phyloP scores from a whole-genome alignment of 2,329 filamentous ascomycete genomes.

The Colletotrichum lindemuthianum region DNA sequence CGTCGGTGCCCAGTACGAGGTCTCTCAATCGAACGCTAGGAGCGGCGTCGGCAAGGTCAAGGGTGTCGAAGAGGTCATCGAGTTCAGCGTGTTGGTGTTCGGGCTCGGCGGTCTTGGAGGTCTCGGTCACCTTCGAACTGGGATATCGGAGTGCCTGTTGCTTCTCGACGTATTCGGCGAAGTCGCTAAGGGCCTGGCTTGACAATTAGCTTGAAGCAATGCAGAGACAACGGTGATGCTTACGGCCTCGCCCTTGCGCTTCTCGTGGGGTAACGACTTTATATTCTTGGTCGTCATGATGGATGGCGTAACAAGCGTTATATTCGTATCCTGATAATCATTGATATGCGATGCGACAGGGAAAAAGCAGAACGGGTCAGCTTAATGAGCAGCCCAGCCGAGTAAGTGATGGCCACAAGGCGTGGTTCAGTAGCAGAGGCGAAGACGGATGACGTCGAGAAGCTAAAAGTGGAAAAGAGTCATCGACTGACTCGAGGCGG shows the following conservation, averaged over 20 bases:
- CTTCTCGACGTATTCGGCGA: constrained; percentile 96
- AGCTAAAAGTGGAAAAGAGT: constrained; percentile 17
- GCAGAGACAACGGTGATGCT: constrained; percentile 36
- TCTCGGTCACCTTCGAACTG: constrained; percentile 44
- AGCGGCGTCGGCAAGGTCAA: constrained; percentile 77
- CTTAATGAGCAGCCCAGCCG: no score
- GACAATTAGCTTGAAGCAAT: not conserved
- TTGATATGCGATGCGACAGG: constrained; percentile 32
- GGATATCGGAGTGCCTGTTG: constrained; percentile 82
- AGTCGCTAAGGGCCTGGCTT: constrained; percentile 83
- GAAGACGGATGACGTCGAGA: constrained; percentile 3
- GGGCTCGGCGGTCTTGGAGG: constrained; percentile 42
- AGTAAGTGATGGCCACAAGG: no score
- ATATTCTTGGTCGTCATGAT: constrained; percentile 64
- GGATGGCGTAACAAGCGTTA: constrained; percentile 29
- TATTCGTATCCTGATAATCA: constrained; percentile 45
- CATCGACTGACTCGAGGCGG: constrained; percentile 34
- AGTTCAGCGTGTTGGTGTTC: constrained; percentile 83
- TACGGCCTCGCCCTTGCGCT: constrained; percentile 88
- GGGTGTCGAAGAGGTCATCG: constrained; percentile 89
- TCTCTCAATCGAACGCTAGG: constrained; percentile 77
- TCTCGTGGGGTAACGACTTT: constrained; percentile 78
- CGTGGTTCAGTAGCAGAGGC: constrained; percentile 27
- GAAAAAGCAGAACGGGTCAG: not conserved
- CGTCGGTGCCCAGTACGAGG: constrained; percentile 73